These are phyloP conservation scores for Amanita fuliginea DNA, from an alignment of 768 basidiomycete genomes.

Conservation along the genomic window DNA sequence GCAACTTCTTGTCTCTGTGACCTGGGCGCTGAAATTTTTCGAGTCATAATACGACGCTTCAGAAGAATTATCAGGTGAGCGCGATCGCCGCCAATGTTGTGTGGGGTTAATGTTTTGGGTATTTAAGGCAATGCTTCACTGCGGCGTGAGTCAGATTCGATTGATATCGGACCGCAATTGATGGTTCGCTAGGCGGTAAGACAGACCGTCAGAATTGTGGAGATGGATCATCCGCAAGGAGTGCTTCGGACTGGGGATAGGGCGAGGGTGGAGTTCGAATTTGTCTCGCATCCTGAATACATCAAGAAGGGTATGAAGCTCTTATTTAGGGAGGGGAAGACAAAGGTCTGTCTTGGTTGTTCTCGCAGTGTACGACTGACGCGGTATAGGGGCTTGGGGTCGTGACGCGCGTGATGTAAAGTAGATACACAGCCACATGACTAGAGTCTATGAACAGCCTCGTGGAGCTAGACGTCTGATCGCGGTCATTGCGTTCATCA, in stretches of 20 bases:
- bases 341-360: slow-evolving; percentile 49
- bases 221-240: slow-evolving; percentile 83
- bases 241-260: slow-evolving; percentile 91
- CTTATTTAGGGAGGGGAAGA: slow-evolving; percentile 91
- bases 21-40: slow-evolving; percentile 2
- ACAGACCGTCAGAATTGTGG: slow-evolving; percentile 87
- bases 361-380: background rate
- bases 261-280: slow-evolving; percentile 90
- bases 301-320: slow-evolving; percentile 91
- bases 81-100: background rate
- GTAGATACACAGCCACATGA: background rate
- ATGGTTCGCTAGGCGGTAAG: slow-evolving; percentile 55
- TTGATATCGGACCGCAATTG: background rate
- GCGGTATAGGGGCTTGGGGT: slow-evolving; percentile 59
- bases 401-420: slow-evolving; percentile 51
- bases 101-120: background rate
- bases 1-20: background rate
- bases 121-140: slow-evolving; percentile 79
- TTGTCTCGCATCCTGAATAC: slow-evolving; percentile 86
- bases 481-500: background rate
- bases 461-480: background rate
- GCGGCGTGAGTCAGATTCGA: slow-evolving; percentile 44
- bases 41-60: slow-evolving; percentile 88
- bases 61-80: slow-evolving; percentile 82
- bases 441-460: background rate